Conservation (phyloP, 495 filamentous ascomycete genomes). For the Aspergillus ellipticus region DNA sequence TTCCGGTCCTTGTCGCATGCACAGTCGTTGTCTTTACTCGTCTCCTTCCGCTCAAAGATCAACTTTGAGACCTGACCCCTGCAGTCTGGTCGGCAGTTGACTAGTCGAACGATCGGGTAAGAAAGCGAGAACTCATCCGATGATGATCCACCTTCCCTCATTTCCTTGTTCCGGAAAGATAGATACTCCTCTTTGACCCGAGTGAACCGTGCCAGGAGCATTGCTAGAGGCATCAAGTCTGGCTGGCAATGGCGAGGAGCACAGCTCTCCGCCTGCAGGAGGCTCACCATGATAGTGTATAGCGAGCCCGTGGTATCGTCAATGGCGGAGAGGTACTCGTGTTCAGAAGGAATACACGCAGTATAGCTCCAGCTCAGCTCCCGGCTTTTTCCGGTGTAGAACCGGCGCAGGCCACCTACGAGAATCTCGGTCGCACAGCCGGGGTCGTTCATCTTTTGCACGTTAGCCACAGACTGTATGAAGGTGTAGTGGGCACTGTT, state of each 20-base stretch:
- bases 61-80: not conserved
- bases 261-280: not conserved
- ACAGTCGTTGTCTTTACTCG: not conserved
- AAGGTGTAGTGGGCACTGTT: conserved; percentile 4
- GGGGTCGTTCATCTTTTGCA: not conserved
- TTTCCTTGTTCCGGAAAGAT: not conserved
- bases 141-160: not conserved
- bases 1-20: not conserved
- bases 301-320: not conserved
- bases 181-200: not conserved
- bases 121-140: not conserved
- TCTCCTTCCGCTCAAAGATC: not conserved
- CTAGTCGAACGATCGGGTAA: not conserved
- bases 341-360: not conserved
- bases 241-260: not conserved
- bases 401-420: not conserved
- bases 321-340: not conserved
- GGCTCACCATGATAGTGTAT: not conserved
- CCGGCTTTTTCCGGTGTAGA: not conserved
- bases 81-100: not conserved
- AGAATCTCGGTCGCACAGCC: not conserved
- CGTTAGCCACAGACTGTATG: not conserved
- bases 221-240: not conserved
- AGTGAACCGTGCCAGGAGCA: not conserved
- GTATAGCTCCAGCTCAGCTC: not conserved